phyloP scores from a whole-genome alignment of 768 basidiomycete species.

The Bullera alba region DNA sequence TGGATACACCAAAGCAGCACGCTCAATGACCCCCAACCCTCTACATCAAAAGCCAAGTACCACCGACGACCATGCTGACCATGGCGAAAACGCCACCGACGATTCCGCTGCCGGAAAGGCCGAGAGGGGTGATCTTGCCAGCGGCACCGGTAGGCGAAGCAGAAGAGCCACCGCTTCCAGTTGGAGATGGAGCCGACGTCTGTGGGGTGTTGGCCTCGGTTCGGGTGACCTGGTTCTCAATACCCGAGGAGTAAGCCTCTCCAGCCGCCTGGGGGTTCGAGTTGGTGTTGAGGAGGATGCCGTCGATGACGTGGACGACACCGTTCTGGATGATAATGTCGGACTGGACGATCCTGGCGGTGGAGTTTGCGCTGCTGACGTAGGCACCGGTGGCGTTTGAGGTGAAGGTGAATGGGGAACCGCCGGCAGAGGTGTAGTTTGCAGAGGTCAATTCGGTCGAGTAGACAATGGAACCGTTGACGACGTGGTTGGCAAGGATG shows the following conservation, averaged over 20 bases:
- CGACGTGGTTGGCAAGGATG: constrained; percentile 60
- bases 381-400: constrained; percentile 58
- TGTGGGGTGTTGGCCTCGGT: constrained; percentile 24
- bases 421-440: constrained; percentile 55
- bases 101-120: neutral
- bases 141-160: constrained; percentile 12
- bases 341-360: constrained; percentile 55
- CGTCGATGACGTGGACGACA: constrained; percentile 55
- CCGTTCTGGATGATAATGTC: constrained; percentile 63
- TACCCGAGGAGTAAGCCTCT: constrained; percentile 34
- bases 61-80: constrained; percentile 4
- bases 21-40: too few species aligned
- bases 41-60: neutral
- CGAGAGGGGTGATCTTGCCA: constrained; percentile 5
- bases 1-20: too few species aligned
- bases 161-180: constrained; percentile 8
- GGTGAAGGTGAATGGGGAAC: constrained; percentile 53
- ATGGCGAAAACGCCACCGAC: neutral
- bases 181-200: constrained; percentile 17
- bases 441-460: constrained; percentile 51
- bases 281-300: constrained; percentile 44
- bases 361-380: constrained; percentile 51
- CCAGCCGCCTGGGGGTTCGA: constrained; percentile 42
- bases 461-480: constrained; percentile 65
- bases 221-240: constrained; percentile 27